These are phyloP conservation scores for Fomitopsis betulina DNA, from an alignment of 1,284 basidiomycete genomes.

Conservation along the genomic window DNA sequence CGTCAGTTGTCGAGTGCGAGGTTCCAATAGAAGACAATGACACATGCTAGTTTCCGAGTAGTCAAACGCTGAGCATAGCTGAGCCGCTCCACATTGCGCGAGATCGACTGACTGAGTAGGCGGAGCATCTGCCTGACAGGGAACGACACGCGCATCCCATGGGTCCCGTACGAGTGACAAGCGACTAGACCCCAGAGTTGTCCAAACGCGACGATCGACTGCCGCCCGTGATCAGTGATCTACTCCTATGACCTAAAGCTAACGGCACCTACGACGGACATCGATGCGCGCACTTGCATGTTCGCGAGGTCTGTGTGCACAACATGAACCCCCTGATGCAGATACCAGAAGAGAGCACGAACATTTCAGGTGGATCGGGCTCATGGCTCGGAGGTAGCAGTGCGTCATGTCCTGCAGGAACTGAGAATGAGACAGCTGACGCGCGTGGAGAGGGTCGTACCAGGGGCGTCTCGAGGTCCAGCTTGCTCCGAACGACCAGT, in stretches of 20 bases:
- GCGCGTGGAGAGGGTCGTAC: constrained; percentile 34
- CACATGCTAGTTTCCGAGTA: constrained; percentile 64
- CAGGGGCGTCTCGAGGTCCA: constrained; percentile 71
- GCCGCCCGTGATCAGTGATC: neutral
- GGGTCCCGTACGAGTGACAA: constrained; percentile 77
- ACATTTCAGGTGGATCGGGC: constrained; percentile 87
- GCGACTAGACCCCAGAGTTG: constrained; percentile 83
- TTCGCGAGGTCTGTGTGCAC: constrained; percentile 59
- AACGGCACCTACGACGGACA: constrained; percentile 66
- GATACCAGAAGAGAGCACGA: constrained; percentile 19
- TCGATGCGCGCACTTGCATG: constrained; percentile 79
- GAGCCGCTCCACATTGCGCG: constrained; percentile 79
- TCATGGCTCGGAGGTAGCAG: constrained; percentile 85
- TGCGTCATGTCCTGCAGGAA: constrained; percentile 77
- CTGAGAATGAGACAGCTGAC: neutral
- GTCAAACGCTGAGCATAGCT: constrained; percentile 78
- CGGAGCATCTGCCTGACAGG: constrained; percentile 81
- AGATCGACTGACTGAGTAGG: constrained; percentile 80
- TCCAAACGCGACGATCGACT: constrained; percentile 85
- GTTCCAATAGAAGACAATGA: neutral
- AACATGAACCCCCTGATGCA: constrained; percentile 5
- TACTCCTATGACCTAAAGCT: neutral
- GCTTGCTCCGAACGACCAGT: constrained; percentile 62
- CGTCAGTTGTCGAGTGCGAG: neutral
- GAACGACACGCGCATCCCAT: constrained; percentile 83